Evolutionary conservation across 805 yeast species (phyloP).

Genomic region (Kregervanrija pseudodelftensis): DNA sequence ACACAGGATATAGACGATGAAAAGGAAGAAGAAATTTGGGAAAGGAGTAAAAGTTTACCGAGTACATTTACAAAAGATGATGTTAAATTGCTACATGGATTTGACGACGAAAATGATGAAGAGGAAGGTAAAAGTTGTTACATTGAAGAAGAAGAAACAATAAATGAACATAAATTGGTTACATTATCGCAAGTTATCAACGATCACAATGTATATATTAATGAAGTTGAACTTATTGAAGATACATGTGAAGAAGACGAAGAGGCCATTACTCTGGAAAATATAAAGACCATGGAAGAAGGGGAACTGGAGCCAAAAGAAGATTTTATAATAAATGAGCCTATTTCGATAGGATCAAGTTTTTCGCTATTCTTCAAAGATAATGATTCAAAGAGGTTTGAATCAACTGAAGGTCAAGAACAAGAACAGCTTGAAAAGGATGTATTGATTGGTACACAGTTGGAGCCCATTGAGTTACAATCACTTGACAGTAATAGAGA

Average conservation of each 20-base stretch:
- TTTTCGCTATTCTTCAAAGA: not conserved
- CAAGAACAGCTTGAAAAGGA: not conserved
- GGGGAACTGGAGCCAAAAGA: too few species aligned
- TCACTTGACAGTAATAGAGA: not conserved
- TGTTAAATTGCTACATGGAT: not conserved
- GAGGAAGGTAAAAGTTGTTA: not conserved
- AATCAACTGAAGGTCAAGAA: too few species aligned
- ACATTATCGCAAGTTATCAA: too few species aligned
- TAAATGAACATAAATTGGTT: not conserved
- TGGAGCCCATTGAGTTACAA: constrained; percentile 4
- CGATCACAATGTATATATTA: too few species aligned
- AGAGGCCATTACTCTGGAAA: not conserved
- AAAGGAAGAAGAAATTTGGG: not conserved
- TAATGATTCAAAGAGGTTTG: not conserved
- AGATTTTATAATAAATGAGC: too few species aligned
- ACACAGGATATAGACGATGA: too few species aligned
- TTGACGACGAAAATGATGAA: not conserved
- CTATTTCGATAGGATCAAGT: not conserved
- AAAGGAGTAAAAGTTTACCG: not conserved
- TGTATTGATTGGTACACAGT: constrained; percentile 5
- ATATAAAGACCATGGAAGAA: constrained; percentile 1
- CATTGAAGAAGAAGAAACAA: not conserved
- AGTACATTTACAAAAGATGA: constrained; percentile 1
- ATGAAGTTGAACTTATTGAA: not conserved
- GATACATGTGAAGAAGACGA: constrained; percentile 6